These are phyloP conservation scores for Sporothrix luriei DNA, from an alignment of 2,329 filamentous ascomycete species.

Conservation along the genomic window DNA sequence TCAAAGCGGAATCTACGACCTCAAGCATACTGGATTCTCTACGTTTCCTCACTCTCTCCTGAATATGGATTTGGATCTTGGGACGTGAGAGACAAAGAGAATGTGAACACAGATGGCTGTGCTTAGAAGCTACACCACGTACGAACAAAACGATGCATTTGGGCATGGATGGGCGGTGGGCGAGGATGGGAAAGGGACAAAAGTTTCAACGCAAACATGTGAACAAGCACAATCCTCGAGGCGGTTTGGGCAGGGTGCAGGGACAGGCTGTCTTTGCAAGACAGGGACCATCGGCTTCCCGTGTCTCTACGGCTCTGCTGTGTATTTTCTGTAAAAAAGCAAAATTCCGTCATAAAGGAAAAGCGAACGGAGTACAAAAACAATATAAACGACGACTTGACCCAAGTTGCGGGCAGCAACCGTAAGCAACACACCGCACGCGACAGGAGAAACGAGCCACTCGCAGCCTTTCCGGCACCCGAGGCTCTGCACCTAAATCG, in stretches of 20 bases:
- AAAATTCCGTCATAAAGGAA: slow-evolving; percentile 2
- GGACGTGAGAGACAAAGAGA: background rate
- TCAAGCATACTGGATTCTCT: background rate
- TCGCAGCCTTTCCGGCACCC: background rate
- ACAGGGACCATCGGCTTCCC: background rate
- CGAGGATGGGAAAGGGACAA: slow-evolving; percentile 2
- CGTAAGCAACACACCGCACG: slow-evolving; percentile 2
- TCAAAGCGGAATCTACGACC: too few relatives aligned
- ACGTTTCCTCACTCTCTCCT: background rate
- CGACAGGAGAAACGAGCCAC: background rate
- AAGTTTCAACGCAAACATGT: slow-evolving; percentile 8
- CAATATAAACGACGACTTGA: slow-evolving; percentile 2
- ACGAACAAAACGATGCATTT: slow-evolving; percentile 20
- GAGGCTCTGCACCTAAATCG: background rate
- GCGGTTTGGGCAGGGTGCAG: slow-evolving; percentile 8
- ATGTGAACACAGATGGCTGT: background rate
- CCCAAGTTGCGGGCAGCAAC: slow-evolving; percentile 1
- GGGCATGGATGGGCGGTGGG: background rate
- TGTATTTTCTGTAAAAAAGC: slow-evolving; percentile 32
- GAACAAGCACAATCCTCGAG: slow-evolving; percentile 2
- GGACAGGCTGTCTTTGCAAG: background rate
- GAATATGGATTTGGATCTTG: background rate
- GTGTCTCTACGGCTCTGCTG: slow-evolving; percentile 16
- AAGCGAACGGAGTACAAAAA: slow-evolving; percentile 7
- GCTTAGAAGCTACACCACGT: background rate